Conservation (phyloP, 169 alveolate genomes). For the Besnoitia besnoiti region DNA sequence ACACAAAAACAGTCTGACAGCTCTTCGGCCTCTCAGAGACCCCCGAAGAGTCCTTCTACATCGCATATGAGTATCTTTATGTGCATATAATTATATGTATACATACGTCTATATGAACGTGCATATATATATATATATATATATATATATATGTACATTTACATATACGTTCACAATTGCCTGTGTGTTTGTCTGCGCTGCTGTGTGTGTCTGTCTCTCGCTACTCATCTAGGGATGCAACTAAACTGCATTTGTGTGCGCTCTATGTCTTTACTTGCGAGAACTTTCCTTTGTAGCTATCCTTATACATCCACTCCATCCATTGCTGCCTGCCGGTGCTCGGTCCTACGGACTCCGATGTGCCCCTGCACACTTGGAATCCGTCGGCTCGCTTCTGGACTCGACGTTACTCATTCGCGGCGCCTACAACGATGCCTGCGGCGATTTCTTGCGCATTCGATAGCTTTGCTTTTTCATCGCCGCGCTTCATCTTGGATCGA, state of each 20-base stretch:
- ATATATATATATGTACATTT: background rate
- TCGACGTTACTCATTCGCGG: no score
- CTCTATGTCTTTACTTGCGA: background rate
- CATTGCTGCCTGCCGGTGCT: no score
- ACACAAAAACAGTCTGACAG: background rate
- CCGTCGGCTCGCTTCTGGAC: no score
- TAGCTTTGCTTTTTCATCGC: conserved; percentile 57
- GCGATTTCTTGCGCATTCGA: conserved; percentile 44
- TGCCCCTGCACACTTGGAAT: no score
- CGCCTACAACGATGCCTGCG: conserved; percentile 63
- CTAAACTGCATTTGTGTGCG: no score
- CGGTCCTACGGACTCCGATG: no score
- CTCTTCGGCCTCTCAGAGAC: no score
- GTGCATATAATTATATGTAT: background rate
- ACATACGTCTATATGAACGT: background rate
- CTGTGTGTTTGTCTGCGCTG: background rate
- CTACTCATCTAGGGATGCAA: no score
- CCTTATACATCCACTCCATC: background rate
- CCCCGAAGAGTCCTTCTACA: no score
- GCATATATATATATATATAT: background rate
- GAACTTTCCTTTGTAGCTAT: background rate
- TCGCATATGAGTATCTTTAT: background rate
- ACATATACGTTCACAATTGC: background rate
- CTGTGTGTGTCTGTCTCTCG: no score
- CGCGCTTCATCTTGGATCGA: conserved; percentile 38